These are phyloP conservation scores for Trypanosomatidae sp. DNA, from an alignment of 208 protist species.

Conservation along the genomic window DNA sequence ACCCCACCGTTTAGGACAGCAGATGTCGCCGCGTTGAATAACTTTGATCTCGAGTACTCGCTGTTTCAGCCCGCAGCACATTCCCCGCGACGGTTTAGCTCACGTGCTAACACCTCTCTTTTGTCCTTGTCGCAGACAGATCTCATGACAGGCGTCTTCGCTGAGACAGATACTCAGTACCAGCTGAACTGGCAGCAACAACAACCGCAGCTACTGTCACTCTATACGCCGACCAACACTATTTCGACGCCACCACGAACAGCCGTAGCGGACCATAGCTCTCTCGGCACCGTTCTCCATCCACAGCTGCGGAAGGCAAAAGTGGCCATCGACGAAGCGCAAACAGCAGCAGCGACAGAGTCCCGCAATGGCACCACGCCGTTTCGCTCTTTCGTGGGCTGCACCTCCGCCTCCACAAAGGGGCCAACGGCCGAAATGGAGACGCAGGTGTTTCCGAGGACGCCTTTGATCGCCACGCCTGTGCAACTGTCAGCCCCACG, in stretches of 20 bases:
- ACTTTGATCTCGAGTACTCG: constrained; percentile 5
- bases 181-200: not conserved
- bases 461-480: constrained; percentile 4
- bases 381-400: not conserved
- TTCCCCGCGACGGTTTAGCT: not conserved
- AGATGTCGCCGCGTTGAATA: not conserved
- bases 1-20: not conserved
- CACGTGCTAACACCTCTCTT: not conserved
- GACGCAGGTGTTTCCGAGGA: constrained; percentile 18
- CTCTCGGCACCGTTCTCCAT: not conserved
- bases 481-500: not conserved
- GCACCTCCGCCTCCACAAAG: not conserved
- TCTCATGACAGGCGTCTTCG: constrained; percentile 4
- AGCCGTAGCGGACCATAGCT: not conserved
- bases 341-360: not conserved
- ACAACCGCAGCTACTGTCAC: not conserved
- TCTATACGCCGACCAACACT: not conserved
- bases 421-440: constrained; percentile 7
- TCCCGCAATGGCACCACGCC: not conserved
- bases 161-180: not conserved
- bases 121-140: constrained; percentile 10
- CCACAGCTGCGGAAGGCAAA: not conserved
- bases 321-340: not conserved
- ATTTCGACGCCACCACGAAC: not conserved
- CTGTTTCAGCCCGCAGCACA: constrained; percentile 14